Base-by-base conservation (phyloP, 768 basidiomycete species). In the Podaxis sp. region DNA sequence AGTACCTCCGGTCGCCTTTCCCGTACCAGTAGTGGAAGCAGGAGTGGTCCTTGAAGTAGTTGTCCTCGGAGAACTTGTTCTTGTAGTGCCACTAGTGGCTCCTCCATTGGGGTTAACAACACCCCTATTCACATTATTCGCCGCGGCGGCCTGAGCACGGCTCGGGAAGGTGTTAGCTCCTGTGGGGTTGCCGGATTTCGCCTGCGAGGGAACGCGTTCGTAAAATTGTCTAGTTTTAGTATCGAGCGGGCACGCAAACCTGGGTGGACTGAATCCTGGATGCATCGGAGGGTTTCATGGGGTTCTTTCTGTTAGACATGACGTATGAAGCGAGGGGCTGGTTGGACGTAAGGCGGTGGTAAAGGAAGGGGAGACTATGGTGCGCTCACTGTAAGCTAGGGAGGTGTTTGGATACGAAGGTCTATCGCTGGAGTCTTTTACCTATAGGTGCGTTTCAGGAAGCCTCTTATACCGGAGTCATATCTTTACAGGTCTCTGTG, bases 261-360 rank as follows among this genome's bases (percentile, higher is more conserved):
- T 62, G 61, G 13, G 61, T 54, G 30, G 61, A 62, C n/a, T 62
- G 61, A 1, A 62, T 62, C 24, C 53, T 62, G 2, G 53, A 54
- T 0, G 61, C 61, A 7, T 55, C 60, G 6, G 52, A 46, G 19
- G 61, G 46, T 24, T 46, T 62, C 52, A 39, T 56, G 1, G 61
- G 52, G 11, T 30, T 59, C 44, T 26, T 33, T 33, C 33, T 59
- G 57, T 30, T 62, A 1, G 61, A 26, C 61, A 62, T 62, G 53
- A 3, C 55, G 26, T 36, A 33, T 33, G 33, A 33, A 2, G 33
- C 33, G 1, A 17, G 11, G 7, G 3, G 5, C 40, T 48, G 33
- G 17, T 30, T 42, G 17, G 7, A 8, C 8, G 30, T 33, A 33
- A 30, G 30, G 30, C 30, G 30, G 7, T 30, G 30, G 30, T 30